Conservation (phyloP, 2,329 filamentous ascomycete genomes). For the Pseudogymnoascus destructans region DNA sequence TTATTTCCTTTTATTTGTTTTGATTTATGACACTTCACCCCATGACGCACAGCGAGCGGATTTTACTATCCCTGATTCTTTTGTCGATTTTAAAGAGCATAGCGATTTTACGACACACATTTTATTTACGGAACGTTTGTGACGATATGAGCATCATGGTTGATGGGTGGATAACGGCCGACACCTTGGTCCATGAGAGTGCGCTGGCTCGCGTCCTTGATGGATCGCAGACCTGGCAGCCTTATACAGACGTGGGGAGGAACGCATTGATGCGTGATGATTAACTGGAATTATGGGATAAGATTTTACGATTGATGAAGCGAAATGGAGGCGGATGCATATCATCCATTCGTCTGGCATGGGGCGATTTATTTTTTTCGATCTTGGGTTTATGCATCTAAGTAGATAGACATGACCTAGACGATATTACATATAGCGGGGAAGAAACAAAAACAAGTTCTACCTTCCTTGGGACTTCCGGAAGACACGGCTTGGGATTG, state of each 20-base stretch:
- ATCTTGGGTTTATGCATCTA: background rate
- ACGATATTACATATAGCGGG: slow-evolving; percentile 4
- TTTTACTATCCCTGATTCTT: background rate
- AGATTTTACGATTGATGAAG: slow-evolving; percentile 5
- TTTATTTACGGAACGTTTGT: slow-evolving; percentile 9
- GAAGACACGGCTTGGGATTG: background rate
- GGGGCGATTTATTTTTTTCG: background rate
- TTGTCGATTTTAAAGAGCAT: slow-evolving; percentile 9
- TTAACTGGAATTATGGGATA: slow-evolving; percentile 6
- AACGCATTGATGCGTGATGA: slow-evolving; percentile 1
- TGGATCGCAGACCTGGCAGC: background rate
- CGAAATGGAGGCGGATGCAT: background rate
- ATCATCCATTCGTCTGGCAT: background rate
- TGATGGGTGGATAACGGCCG: slow-evolving; percentile 8
- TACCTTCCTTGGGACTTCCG: background rate
- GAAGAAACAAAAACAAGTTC: slow-evolving; percentile 1
- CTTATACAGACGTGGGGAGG: slow-evolving; percentile 8
- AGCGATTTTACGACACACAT: slow-evolving; percentile 10
- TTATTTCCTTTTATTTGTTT: slow-evolving; percentile 11
- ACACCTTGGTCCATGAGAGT: slow-evolving; percentile 3
- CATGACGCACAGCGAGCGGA: slow-evolving; percentile 27
- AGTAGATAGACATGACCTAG: background rate
- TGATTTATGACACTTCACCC: slow-evolving; percentile 21
- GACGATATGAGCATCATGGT: slow-evolving; percentile 10
- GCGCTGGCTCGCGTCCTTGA: slow-evolving; percentile 5